Base-by-base conservation (phyloP, 2,329 filamentous ascomycete species). In the Alternaria rosae region DNA sequence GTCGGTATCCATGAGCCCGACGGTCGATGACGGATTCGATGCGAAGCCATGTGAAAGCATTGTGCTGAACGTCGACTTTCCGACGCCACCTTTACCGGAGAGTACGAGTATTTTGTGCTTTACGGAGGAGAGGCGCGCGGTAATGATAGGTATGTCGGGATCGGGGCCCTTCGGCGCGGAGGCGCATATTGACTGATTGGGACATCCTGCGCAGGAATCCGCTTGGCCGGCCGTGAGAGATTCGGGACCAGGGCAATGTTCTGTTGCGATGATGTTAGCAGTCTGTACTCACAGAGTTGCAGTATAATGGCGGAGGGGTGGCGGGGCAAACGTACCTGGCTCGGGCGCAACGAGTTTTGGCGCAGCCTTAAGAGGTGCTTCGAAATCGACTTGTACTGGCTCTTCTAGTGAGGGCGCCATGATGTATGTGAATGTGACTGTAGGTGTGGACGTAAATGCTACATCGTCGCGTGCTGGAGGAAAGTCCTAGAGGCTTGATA, bases 1-100 rank as follows among this genome's bases (percentile, higher is more conserved):
- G 79, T 99, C 95, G 7, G 95, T 96, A 80, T 99, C 95, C 93
- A 98, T 97, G 71, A 99, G 90, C 20, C 94, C 95, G 26, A 99
- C 92, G 1, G 88, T 92, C 59, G 84, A 90, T 47, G 90, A 88
- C 0, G 90, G 88, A 78, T 96, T 92, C 13, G 88, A 87, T 1
- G 95, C 92, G 72, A 99, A 96, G 2, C 92, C 94, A 77, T 97
- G 93, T 3, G 92, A 91, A 17, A 98, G 88, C 72, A 98, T 88
- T 2, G 89, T 91, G 4, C 92, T 94, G 76, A 98, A 97, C 0
- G 95, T 98, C 70, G 91, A 95, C 82, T 99, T 99, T 8, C 95
- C 95, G 1, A 99, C 95, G 48, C 95, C 95, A 64, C 95, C 95
- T 84, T 98, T 99, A 65, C 95, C 95, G 54, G 91, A 94, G 5